These are phyloP conservation scores for Aspergillus novofumigatus DNA, from an alignment of 2,329 filamentous ascomycete genomes.

Conservation along the genomic window DNA sequence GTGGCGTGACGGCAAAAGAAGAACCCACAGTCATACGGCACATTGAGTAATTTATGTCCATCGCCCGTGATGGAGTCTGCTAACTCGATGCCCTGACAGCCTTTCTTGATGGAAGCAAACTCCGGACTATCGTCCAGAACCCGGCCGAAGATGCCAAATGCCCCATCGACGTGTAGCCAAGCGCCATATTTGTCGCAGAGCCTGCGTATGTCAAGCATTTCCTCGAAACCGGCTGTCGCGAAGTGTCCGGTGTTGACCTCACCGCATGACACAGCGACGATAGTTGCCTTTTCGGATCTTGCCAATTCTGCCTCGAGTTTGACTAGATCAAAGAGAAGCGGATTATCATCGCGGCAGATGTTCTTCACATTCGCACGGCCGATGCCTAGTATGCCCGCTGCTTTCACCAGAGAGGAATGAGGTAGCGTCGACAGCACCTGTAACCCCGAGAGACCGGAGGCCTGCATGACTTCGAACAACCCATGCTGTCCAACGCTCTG, in stretches of 20 bases:
- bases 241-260: slow-evolving; percentile 90
- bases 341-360: slow-evolving; percentile 47
- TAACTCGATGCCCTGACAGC: slow-evolving; percentile 65
- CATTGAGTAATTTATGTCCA: slow-evolving; percentile 88
- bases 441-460: slow-evolving; percentile 62
- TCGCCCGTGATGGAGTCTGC: slow-evolving; percentile 86
- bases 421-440: slow-evolving; percentile 76
- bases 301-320: slow-evolving; percentile 59
- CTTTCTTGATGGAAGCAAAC: slow-evolving; percentile 51
- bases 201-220: slow-evolving; percentile 60
- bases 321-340: slow-evolving; percentile 67
- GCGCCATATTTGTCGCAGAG: slow-evolving; percentile 70
- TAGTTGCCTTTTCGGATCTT: slow-evolving; percentile 56
- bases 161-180: slow-evolving; percentile 89
- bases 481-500: slow-evolving; percentile 65
- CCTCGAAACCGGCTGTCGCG: slow-evolving; percentile 55
- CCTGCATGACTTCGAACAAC: slow-evolving; percentile 60
- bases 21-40: slow-evolving; percentile 90
- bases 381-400: slow-evolving; percentile 75
- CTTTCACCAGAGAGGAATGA: slow-evolving; percentile 81
- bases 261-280: slow-evolving; percentile 76
- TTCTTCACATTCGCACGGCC: slow-evolving; percentile 66
- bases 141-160: slow-evolving; percentile 80
- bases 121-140: slow-evolving; percentile 55
- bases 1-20: slow-evolving; percentile 68